Conservation (phyloP, 2,329 filamentous ascomycete genomes). For the Cercospora citrullina region DNA sequence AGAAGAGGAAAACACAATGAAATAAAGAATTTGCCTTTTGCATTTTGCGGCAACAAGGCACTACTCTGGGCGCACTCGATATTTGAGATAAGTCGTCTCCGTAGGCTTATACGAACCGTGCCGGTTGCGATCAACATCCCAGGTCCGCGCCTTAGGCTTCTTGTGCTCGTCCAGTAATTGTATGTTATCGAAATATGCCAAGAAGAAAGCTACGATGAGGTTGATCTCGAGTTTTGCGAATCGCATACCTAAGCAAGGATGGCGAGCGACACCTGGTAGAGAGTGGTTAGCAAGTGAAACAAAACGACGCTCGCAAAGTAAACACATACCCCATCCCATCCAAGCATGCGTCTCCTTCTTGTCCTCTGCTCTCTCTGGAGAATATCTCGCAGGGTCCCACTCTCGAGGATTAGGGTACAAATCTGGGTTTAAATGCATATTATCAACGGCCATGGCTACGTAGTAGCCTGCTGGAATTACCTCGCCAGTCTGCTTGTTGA, state of each 20-base stretch:
- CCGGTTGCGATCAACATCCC: conserved; percentile 41
- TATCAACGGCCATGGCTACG: conserved; percentile 50
- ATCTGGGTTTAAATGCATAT: conserved; percentile 51
- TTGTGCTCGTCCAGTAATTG: conserved; percentile 47
- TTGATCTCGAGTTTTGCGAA: conserved; percentile 58
- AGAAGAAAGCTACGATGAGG: conserved; percentile 52
- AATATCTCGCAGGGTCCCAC: conserved; percentile 55
- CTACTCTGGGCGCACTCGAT: conserved; percentile 37
- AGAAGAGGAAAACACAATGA: too few relatives aligned
- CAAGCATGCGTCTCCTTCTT: conserved; percentile 42
- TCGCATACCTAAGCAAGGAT: conserved; percentile 47
- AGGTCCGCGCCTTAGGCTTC: conserved; percentile 33
- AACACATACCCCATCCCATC: conserved; percentile 40
- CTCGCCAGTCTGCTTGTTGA: conserved; percentile 45
- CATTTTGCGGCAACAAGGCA: not conserved
- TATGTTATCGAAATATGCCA: conserved; percentile 55
- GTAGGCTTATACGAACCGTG: conserved; percentile 46
- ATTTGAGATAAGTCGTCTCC: conserved; percentile 41
- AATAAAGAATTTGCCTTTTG: not conserved
- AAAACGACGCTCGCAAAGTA: not conserved
- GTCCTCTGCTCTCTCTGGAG: conserved; percentile 52
- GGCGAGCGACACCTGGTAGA: conserved; percentile 36
- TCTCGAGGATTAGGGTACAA: conserved; percentile 52
- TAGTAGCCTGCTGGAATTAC: conserved; percentile 54
- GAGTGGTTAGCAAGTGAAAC: not conserved